Conservation (phyloP, 1,284 basidiomycete genomes). For the Trichosporon sp. region DNA sequence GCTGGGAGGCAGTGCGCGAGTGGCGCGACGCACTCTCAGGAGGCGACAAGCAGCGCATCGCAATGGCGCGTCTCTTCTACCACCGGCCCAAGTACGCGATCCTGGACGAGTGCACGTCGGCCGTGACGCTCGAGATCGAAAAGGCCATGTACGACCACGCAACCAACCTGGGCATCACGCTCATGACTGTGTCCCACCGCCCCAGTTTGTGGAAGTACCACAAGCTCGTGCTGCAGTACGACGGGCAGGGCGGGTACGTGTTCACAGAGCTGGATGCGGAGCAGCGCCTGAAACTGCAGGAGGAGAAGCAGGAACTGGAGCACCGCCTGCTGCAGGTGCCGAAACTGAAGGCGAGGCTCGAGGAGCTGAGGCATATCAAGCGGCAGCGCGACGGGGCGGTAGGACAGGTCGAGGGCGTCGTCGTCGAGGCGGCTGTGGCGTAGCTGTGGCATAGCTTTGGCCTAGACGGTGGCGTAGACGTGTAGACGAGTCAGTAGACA, state of each 20-base stretch:
- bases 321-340: constrained; percentile 80
- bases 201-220: constrained; percentile 96
- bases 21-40: constrained; percentile 90
- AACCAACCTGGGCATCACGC: constrained; percentile 79
- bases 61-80: constrained; percentile 96
- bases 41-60: constrained; percentile 72
- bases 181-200: constrained; percentile 87
- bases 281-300: constrained; percentile 84
- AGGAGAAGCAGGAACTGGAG: constrained; percentile 86
- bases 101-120: constrained; percentile 91
- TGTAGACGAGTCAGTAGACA: no score
- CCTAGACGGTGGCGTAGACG: background rate
- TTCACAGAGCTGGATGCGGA: constrained; percentile 90
- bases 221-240: constrained; percentile 85
- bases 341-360: constrained; percentile 75
- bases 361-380: constrained; percentile 65
- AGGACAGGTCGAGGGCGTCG: background rate
- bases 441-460: background rate
- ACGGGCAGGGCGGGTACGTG: constrained; percentile 62
- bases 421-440: background rate
- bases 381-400: constrained; percentile 29
- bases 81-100: constrained; percentile 97
- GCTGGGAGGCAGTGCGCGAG: constrained; percentile 84
- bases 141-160: constrained; percentile 95
- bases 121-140: constrained; percentile 91